phyloP scores from a whole-genome alignment of 768 basidiomycete species.

The Trametes punicea region DNA sequence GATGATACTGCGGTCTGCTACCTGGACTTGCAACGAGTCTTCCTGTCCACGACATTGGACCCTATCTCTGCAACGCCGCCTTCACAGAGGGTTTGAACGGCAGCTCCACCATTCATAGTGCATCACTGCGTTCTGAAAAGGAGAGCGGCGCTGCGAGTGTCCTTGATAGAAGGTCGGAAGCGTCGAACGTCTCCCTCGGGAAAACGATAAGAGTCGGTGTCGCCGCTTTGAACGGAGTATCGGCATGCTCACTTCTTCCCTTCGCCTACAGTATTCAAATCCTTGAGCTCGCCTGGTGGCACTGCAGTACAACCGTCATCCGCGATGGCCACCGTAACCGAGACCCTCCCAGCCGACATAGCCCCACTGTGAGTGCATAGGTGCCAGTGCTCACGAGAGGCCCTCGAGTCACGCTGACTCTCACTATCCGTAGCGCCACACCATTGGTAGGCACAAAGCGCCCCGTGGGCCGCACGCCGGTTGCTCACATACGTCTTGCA shows the following conservation, averaged over 20 bases:
- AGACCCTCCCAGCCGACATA: not conserved
- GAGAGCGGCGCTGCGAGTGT: no score
- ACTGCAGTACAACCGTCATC: not conserved
- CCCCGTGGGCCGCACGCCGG: not conserved
- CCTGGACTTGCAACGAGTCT: no score
- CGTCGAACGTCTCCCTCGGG: no score
- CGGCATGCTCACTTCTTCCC: not conserved
- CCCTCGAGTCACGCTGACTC: not conserved
- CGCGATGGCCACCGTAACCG: not conserved
- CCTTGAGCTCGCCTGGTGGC: not conserved
- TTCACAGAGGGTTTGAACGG: no score
- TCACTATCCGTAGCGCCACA: not conserved
- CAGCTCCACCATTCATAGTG: no score
- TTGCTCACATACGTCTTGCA: not conserved
- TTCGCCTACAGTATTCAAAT: not conserved
- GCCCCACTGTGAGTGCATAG: not conserved
- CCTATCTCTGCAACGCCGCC: no score
- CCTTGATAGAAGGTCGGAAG: no score
- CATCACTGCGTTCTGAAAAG: no score
- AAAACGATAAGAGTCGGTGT: no score
- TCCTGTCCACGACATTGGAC: no score
- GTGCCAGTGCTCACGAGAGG: not conserved
- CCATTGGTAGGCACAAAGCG: not conserved
- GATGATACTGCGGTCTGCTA: no score
- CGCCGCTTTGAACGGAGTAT: no score